Evolutionary conservation across 768 basidiomycete genomes (phyloP).

Genomic region (Pleurotus tuoliensis): DNA sequence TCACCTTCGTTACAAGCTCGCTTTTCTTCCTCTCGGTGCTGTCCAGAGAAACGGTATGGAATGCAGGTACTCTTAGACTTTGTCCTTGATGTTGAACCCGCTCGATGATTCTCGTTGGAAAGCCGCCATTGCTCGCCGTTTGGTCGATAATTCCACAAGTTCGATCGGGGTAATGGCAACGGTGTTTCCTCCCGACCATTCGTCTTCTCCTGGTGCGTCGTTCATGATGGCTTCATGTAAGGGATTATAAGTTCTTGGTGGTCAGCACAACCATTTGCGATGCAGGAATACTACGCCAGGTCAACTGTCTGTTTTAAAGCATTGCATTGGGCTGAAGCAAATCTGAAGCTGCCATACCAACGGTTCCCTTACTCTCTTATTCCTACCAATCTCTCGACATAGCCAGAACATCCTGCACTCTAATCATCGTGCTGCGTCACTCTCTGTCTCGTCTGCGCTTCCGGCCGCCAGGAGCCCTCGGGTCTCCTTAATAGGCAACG

Average conservation of each 20-base stretch:
- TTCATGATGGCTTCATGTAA: background rate
- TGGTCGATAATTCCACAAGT: conserved; percentile 32
- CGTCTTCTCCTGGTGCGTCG: conserved; percentile 30
- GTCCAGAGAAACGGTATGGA: conserved; percentile 39
- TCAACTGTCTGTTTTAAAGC: conserved; percentile 1
- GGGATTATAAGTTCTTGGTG: background rate
- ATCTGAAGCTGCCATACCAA: conserved; percentile 42
- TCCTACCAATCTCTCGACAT: conserved; percentile 53
- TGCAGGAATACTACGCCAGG: conserved; percentile 54
- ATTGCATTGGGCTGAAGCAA: background rate
- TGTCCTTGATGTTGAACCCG: conserved; percentile 1
- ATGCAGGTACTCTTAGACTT: conserved; percentile 35
- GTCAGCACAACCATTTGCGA: conserved; percentile 42
- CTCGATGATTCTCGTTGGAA: background rate
- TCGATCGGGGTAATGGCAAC: conserved; percentile 50
- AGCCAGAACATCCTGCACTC: conserved; percentile 44
- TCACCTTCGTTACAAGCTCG: background rate
- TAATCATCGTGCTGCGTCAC: conserved; percentile 35
- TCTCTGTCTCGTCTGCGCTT: conserved; percentile 34
- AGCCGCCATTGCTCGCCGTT: conserved; percentile 40
- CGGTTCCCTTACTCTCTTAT: conserved; percentile 48
- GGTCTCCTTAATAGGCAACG: conserved; percentile 47
- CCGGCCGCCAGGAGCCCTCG: conserved; percentile 42
- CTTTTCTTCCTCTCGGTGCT: background rate
- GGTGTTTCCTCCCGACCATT: conserved; percentile 37